Base-by-base conservation (phyloP, 345 rosid genomes). In the Jatropha curcas region DNA sequence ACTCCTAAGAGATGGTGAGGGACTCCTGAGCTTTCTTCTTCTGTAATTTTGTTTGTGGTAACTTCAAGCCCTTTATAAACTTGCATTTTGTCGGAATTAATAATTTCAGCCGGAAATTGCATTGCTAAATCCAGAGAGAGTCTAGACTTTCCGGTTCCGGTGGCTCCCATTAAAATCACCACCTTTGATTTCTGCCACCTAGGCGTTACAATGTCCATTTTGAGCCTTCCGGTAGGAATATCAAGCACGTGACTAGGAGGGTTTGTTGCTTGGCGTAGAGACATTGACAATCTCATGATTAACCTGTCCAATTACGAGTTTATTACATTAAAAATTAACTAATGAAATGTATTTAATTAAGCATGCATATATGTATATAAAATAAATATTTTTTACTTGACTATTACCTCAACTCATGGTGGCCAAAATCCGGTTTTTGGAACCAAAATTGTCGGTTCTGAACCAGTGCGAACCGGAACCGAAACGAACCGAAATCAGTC, bases 61-160 rank as follows among this genome's bases (percentile, higher is more conserved):
- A 88, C 78, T 70, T 92, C 87, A 31, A 92, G 88, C 19, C 93
- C 97, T 67, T 76, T 8, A 58, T 88, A 82, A 27, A 79, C 62
- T 70, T 94, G 97, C 74, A 90, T 86, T 69, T 94, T 94, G 56
- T 94, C 98, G 0, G 98, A 88, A 37, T 92, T 94, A 33, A 92
- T 85, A 66, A 94, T 83, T 71, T 94, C 97, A 0, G 86, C 88
- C 0, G 88, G 87, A 67, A 88, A 87, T 56, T 76, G 87, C 57
- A 83, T 79, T 1, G 97, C 97, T 0, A 94, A 81, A 71, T 90
- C 96, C 10, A 92, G 62, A 8, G 98, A 94, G 46, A 94, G 94
- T 1, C 88, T 81, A 13, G 98, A 92, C 67, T 94, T 94, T 22
- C 98, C 96, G 0, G 92, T 75, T 22, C 97, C 98, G 0, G 98